Evolutionary conservation across 2,329 filamentous ascomycete species (phyloP).

Genomic region (Thielaviopsis punctulata): DNA sequence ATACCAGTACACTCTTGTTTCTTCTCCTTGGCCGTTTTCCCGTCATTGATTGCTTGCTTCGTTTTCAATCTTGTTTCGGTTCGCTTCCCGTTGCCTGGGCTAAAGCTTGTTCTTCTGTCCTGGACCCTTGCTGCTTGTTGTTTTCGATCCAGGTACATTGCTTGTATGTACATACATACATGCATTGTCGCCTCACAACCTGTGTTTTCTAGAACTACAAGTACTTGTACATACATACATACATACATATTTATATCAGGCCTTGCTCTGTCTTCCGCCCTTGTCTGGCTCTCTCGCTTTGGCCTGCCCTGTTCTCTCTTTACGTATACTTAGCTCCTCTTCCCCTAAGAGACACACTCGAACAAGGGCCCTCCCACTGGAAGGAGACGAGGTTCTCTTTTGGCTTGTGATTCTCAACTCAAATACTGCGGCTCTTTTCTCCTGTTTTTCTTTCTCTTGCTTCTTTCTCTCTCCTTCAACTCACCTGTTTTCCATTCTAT

Average conservation of each 20-base stretch:
- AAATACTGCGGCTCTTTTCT: slow-evolving; percentile 1
- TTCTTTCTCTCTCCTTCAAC: slow-evolving; percentile 2
- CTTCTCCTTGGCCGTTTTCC: too few species aligned
- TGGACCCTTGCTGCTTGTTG: too few species aligned
- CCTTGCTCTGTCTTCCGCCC: not conserved
- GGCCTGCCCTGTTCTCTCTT: not conserved
- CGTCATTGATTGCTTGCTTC: not conserved
- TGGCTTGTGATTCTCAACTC: slow-evolving; percentile 4
- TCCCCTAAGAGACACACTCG: not conserved
- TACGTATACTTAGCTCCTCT: not conserved
- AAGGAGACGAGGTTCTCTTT: not conserved
- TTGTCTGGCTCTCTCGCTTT: not conserved
- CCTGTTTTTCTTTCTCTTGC: not conserved
- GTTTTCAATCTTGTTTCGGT: not conserved
- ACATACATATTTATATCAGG: not conserved
- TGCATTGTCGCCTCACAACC: too few species aligned
- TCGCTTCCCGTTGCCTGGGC: too few species aligned
- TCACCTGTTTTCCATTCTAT: not conserved
- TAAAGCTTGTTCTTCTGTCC: too few species aligned
- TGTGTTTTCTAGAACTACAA: too few species aligned
- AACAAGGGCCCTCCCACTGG: not conserved
- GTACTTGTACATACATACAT: too few species aligned
- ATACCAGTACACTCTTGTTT: too few species aligned
- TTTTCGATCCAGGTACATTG: too few species aligned
- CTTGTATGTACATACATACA: too few species aligned